Conservation (phyloP, 768 basidiomycete genomes). For the Pisolithus albus region DNA sequence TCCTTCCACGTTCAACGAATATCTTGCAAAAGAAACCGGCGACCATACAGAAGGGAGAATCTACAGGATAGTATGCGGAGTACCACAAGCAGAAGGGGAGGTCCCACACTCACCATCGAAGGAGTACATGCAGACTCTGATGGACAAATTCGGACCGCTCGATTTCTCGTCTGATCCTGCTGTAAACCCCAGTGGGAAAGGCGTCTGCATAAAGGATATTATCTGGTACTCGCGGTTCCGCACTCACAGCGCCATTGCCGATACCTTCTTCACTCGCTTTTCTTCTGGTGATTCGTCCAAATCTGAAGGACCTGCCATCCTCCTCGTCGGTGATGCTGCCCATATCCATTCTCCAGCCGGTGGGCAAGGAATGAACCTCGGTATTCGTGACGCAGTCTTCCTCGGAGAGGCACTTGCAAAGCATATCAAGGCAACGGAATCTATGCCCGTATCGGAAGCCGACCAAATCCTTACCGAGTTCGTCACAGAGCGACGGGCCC, state of each 20-base stretch:
- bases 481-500: conserved; percentile 29
- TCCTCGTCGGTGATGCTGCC: conserved; percentile 43
- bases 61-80: conserved; percentile 37
- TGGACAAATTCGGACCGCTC: conserved; percentile 35
- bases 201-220: conserved; percentile 29
- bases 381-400: conserved; percentile 44
- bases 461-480: conserved; percentile 32
- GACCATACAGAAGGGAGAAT: conserved; percentile 10
- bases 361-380: conserved; percentile 56
- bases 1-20: conserved; percentile 21
- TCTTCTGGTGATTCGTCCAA: conserved; percentile 2
- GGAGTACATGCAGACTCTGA: conserved; percentile 37
- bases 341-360: conserved; percentile 49
- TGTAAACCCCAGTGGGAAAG: conserved; percentile 23
- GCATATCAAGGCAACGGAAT: conserved; percentile 22
- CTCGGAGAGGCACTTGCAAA: conserved; percentile 36
- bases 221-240: conserved; percentile 43
- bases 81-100: conserved; percentile 29
- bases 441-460: conserved; percentile 4
- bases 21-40: conserved; percentile 6
- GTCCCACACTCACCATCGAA: conserved; percentile 32
- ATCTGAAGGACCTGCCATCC: conserved; percentile 11
- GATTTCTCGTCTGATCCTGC: conserved; percentile 28
- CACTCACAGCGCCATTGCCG: conserved; percentile 39
- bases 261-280: conserved; percentile 29